Base-by-base conservation (phyloP, 352 stramenopile genomes). In the Phytophthora rubi region DNA sequence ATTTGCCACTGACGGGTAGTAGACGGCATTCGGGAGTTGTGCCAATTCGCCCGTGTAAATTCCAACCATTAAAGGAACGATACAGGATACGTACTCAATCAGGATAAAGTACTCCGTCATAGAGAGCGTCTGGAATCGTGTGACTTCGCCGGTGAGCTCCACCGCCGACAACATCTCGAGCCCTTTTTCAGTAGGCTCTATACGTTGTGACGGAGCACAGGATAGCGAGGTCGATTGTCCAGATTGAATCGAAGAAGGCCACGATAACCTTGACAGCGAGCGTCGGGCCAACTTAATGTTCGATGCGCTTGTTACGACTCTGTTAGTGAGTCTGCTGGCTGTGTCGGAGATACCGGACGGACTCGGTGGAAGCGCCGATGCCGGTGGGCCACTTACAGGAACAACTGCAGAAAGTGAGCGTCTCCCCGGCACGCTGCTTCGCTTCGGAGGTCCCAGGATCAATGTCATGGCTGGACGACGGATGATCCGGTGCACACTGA, bases 81-180 rank as follows among this genome's bases (percentile, higher is more conserved):
- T 53, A 9, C 58, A 70, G 21, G 73, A 65, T 13, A 81, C 59
- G 53, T 78, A 76, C 58, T 76, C 59, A n/a, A 78, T 45, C 2
- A 78, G 57, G 6, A 68, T 56, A 15, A 74, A 70, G 15, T 76
- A 73, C 52, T 81, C 70, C 2, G 56, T 56, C 49, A 60, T 59
- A 26, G 67, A 65, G 21, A 81, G 44, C 4, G 54, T 70, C 33
- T 64, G 61, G 2, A 68, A 61, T 3, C 37, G 61, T 13, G 13
- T 15, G 28, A 52, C 18, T 5, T 66, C 26, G 35, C 44, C 49
- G 16, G 12, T 35, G 16, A 4, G 21, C n/a, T 59, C 21, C n/a
- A 32, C 15, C 13, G 0, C 51, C 2, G 2, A 28, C 1, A 8
- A 9, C 5, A 21, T 18, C 3, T 59, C 47, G 6, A 33, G 35